Conservation (phyloP, 106 monocot genomes). For the Acorus gramineus region DNA sequence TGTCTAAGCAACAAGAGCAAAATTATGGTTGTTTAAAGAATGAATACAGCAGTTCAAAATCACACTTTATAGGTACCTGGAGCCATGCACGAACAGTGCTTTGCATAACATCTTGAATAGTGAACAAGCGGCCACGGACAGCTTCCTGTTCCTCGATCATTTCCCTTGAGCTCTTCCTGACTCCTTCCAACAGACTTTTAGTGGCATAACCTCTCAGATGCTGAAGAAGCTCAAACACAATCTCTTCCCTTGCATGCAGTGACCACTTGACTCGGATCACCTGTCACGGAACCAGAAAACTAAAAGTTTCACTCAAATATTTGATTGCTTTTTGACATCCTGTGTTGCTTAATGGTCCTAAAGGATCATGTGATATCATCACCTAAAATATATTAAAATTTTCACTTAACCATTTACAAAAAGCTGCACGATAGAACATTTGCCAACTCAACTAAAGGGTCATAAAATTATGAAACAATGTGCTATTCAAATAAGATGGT, state of each 20-base stretch:
- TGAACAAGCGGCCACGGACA: conserved; percentile 83
- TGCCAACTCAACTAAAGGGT: no score
- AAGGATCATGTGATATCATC: no score
- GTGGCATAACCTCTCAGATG: conserved; percentile 52
- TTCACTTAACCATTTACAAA: no score
- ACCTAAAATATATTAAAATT: no score
- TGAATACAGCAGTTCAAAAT: not conserved
- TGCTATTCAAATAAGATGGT: no score
- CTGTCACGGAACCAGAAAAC: conserved; percentile 14
- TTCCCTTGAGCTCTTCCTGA: conserved; percentile 54
- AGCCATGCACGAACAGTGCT: conserved; percentile 93
- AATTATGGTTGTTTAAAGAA: not conserved
- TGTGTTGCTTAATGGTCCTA: no score
- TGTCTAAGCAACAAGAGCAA: not conserved
- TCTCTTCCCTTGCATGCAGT: conserved; percentile 94
- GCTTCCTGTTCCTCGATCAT: conserved; percentile 98
- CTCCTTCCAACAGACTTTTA: conserved; percentile 42
- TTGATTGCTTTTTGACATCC: no score
- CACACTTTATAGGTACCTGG: conserved; percentile 32
- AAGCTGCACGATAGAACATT: no score
- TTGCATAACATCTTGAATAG: conserved; percentile 84
- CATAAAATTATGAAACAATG: no score
- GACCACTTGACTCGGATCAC: conserved; percentile 99
- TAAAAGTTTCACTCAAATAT: no score
- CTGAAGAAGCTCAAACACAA: conserved; percentile 61